Conservation (phyloP, 2,329 filamentous ascomycete species). For the Verticillium isaacii region DNA sequence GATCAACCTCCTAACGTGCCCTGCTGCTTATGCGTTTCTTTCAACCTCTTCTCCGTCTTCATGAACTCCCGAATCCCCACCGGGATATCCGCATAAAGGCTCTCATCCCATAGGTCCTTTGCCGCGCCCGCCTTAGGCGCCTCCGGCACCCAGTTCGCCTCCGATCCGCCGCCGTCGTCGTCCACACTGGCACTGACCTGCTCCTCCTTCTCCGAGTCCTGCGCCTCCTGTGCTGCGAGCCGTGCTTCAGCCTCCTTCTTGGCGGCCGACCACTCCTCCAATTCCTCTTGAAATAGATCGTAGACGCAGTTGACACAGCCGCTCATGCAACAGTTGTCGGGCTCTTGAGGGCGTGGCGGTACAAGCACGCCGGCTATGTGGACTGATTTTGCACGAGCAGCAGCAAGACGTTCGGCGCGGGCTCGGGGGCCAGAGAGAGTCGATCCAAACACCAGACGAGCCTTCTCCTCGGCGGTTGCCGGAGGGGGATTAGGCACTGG, state of each 20-base stretch:
- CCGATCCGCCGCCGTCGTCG: slow-evolving; percentile 73
- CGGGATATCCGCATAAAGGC: slow-evolving; percentile 75
- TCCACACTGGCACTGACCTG: slow-evolving; percentile 59
- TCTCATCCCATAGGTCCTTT: slow-evolving; percentile 55
- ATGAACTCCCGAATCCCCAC: slow-evolving; percentile 96
- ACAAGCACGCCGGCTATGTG: slow-evolving; percentile 75
- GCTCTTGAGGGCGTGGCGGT: slow-evolving; percentile 80
- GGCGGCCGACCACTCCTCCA: slow-evolving; percentile 79
- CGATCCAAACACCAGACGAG: slow-evolving; percentile 76
- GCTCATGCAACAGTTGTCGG: slow-evolving; percentile 99
- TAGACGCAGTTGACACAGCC: slow-evolving; percentile 97
- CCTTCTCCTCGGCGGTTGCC: slow-evolving; percentile 43
- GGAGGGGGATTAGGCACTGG: slow-evolving; percentile 28
- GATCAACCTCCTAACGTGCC: slow-evolving; percentile 39
- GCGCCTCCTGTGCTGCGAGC: slow-evolving; percentile 33
- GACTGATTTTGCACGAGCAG: slow-evolving; percentile 51
- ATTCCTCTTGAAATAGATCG: slow-evolving; percentile 85
- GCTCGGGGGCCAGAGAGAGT: slow-evolving; percentile 70
- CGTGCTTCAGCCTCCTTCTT: slow-evolving; percentile 58
- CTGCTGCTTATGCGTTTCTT: slow-evolving; percentile 63
- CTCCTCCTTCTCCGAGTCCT: slow-evolving; percentile 30
- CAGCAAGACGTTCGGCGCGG: slow-evolving; percentile 54
- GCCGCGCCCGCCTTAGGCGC: slow-evolving; percentile 30
- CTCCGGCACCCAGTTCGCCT: slow-evolving; percentile 57
- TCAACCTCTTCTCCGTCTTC: slow-evolving; percentile 89